phyloP scores from a whole-genome alignment of 225 moss, liverwort and hornwort genomes.

The Bryoerythrophyllum caledonicum region DNA sequence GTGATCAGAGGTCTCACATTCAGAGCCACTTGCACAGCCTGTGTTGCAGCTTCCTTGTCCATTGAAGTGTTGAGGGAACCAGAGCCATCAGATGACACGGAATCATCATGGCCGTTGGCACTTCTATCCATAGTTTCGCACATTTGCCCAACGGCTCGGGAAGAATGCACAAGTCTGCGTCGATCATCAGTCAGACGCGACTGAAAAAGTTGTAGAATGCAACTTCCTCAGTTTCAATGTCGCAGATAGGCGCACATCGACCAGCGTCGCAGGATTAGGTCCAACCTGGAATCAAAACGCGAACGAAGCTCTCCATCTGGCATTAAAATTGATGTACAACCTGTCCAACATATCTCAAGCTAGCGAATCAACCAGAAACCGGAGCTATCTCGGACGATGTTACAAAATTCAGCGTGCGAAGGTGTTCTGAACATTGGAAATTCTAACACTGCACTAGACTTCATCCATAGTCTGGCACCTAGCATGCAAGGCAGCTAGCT shows the following conservation, averaged over 20 bases:
- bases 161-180: not conserved
- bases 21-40: conserved; percentile 70
- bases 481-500: too few species aligned
- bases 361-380: conserved; percentile 8
- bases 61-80: conserved; percentile 41
- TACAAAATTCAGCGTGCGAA: not conserved
- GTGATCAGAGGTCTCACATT: conserved; percentile 63
- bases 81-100: conserved; percentile 37
- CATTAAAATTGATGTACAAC: not conserved
- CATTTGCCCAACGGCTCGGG: conserved; percentile 22
- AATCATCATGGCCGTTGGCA: conserved; percentile 29
- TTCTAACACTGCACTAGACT: not conserved
- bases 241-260: conserved; percentile 1
- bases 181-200: conserved; percentile 13
- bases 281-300: not conserved
- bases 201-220: not conserved
- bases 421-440: not conserved
- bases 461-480: conserved; percentile 14
- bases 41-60: conserved; percentile 58
- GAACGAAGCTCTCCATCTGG: conserved; percentile 5
- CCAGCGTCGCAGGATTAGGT: conserved; percentile 14
- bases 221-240: conserved; percentile 1
- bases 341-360: conserved; percentile 14
- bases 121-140: conserved; percentile 48
- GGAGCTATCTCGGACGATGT: not conserved